Base-by-base conservation (phyloP, 2,329 filamentous ascomycete species). In the Orbilia blumenaviensis region DNA sequence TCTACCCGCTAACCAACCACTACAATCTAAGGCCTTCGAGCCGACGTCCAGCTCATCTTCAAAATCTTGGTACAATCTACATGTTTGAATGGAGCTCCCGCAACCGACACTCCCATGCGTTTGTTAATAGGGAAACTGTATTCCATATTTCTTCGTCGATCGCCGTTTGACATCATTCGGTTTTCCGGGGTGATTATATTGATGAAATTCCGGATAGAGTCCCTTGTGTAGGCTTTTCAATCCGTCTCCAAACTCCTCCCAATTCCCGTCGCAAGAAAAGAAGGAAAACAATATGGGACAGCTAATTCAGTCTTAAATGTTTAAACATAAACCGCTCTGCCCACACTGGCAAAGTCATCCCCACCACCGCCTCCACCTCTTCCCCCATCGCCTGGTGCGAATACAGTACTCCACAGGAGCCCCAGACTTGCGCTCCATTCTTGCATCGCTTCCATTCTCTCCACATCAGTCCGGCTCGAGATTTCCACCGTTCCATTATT, bases 401-500 rank as follows among this genome's bases (percentile, higher is more conserved):
- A 89, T 0, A 96, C 87, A 21, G 90, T 89, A 27, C 84, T 83
- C 84, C 90, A 94, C 62, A 98, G 84, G 3, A 85, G 86, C 4
- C 87, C 86, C 74, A 97, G 88, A 2, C 92, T 89, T 3, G 84
- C 85, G 6, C 89, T 90, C 87, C 95, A 93, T 78, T 89, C 87
- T 78, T 89, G 85, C 81, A 98, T 87, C 34, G 93, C 91, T 68
- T 87, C 85, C 77, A 93, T 86, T 77, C 93, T 91, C 81, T 92
- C 90, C 50, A 87, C 87, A 83, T 97, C 93, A 50, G 87, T 89
- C 66, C 87, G 86, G 71, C 89, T 91, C 75, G 90, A 89, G 76
- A 97, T 92, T 83, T 93, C 89, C 21, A 99, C 89, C 0, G 90
- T 92, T 52, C 94, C 93, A 72, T 88, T 87, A 83, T 93, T 89